Percentiles rank a stretch among this genome's conserved stretches.
These are phyloP conservation scores for Ophiostoma sp. DNA, from an alignment of 2,329 filamentous ascomycete species.

Conservation along the genomic window DNA sequence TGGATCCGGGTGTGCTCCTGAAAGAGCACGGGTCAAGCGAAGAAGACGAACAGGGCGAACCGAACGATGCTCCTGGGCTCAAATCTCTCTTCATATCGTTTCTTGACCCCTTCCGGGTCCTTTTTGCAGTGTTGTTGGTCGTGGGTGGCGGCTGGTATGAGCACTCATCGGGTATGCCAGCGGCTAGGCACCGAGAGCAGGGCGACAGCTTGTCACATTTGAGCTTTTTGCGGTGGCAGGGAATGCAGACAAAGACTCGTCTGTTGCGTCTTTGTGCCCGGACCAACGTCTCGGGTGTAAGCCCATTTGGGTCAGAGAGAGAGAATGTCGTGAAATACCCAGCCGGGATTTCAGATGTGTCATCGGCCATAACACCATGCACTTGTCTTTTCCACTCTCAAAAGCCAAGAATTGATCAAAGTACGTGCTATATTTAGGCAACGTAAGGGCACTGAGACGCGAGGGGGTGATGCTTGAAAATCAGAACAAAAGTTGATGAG, in stretches of 20 bases:
- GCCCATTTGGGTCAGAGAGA: constrained; percentile 28
- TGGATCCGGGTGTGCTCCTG: background rate
- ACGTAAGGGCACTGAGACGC: too few relatives aligned
- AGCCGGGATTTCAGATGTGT: constrained; percentile 24
- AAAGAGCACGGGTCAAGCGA: background rate
- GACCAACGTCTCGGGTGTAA: constrained; percentile 23
- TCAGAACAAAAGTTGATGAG: too few relatives aligned
- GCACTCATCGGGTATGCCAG: constrained; percentile 28
- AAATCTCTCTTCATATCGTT: background rate
- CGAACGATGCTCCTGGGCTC: background rate
- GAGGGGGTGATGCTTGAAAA: too few relatives aligned
- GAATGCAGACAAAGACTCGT: constrained; percentile 31
- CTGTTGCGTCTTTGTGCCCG: constrained; percentile 30
- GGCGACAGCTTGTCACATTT: constrained; percentile 31
- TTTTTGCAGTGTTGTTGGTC: background rate
- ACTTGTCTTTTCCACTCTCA: background rate
- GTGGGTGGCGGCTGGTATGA: constrained; percentile 28
- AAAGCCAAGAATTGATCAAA: too few relatives aligned
- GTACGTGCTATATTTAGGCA: too few relatives aligned
- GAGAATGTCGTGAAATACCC: constrained; percentile 32
- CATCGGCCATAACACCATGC: constrained; percentile 15
- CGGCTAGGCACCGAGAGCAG: constrained; percentile 29
- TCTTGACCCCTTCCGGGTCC: background rate
- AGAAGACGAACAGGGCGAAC: constrained; percentile 2
- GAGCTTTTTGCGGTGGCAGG: constrained; percentile 31